Base-by-base conservation (phyloP, 2,329 filamentous ascomycete species). In the Botryotinia calthae region DNA sequence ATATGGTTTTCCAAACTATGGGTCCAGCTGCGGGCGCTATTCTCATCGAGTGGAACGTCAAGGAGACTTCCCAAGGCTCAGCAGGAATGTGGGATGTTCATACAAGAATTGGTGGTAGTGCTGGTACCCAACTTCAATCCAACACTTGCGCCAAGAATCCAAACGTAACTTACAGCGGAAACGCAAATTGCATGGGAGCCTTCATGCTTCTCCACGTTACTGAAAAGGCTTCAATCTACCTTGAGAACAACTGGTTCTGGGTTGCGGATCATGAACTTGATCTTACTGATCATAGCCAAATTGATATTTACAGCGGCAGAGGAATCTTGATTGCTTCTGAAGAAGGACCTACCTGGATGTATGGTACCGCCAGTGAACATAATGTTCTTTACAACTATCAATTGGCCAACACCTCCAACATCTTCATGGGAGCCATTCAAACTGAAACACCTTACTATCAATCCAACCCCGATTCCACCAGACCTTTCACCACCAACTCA, bases 11-110 rank as follows among this genome's bases (percentile, higher is more conserved):
- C 78, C 89, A 93, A 82, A 97, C 94, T 44, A 73, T 78, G 77
- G 95, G 95, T 7, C 86, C 94, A 4, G 91, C 93, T 75, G 92
- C 94, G 0, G 95, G 95, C 76, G 95, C 94, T 28, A 93, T 97
- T 79, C 87, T 98, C 80, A 90, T 98, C 84, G 88, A 98, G 82
- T 98, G 94, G 92, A 98, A 98, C 83, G 85, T 97, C 59, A 89
- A 89, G 61, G 91, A 89, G 51, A 81, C 87, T 77, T 85, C 82
- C 72, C 87, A 90, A 73, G 94, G 93, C 64, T 88, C 89, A 1
- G 90, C 90, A 31, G 95, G 90, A 75, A 90, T 98, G 83, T 99
- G 95, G 93, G 96, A 99, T 79, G 91, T 95, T n/a, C 96, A 99
- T 85, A 91, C 96, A 84, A 93, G 96, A 80, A 89, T 99, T 78